Percentiles rank a stretch among this genome's conserved stretches.
These are phyloP conservation scores for Chlorella sorokiniana DNA, from an alignment of 139 green algal genomes.

Conservation along the genomic window DNA sequence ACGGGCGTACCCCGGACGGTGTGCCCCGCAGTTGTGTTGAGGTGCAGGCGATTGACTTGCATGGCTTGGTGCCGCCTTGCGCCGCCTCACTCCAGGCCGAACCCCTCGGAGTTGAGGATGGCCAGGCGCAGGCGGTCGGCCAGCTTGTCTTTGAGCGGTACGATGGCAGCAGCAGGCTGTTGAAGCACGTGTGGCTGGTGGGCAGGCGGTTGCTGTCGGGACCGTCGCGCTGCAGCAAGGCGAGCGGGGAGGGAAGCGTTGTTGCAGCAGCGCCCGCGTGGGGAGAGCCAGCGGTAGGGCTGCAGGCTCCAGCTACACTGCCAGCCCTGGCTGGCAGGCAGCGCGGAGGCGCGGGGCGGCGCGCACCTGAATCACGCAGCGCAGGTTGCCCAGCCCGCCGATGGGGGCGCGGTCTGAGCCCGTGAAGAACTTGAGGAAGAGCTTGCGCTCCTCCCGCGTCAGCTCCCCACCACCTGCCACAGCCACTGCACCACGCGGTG, in stretches of 20 bases:
- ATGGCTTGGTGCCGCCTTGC: no score
- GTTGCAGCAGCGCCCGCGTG: no score
- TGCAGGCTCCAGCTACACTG: not conserved
- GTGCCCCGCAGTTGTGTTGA: no score
- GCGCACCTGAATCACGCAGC: slow-evolving; percentile 71
- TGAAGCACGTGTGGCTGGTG: slow-evolving; percentile 91
- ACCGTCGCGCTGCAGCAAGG: slow-evolving; percentile 72
- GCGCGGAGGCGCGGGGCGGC: not conserved
- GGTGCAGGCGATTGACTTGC: no score
- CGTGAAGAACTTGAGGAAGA: slow-evolving; percentile 96
- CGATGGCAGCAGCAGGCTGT: slow-evolving; percentile 91
- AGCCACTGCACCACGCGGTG: slow-evolving; percentile 73
- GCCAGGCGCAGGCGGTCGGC: slow-evolving; percentile 72
- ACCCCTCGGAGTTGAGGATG: slow-evolving; percentile 92
- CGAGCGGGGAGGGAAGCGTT: not conserved
- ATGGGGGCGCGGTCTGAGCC: slow-evolving; percentile 82
- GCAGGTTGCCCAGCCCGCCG: slow-evolving; percentile 85
- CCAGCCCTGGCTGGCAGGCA: not conserved
- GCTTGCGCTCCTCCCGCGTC: slow-evolving; percentile 63
- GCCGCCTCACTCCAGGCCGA: slow-evolving; percentile 80
- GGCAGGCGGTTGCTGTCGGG: slow-evolving; percentile 80
- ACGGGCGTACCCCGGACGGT: no score
- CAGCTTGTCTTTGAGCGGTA: slow-evolving; percentile 81
- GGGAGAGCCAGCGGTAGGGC: no score
- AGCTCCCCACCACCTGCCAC: slow-evolving; percentile 73